Evolutionary conservation across 2,329 filamentous ascomycete species (phyloP).

Genomic region (Parafenestella ontariensis): DNA sequence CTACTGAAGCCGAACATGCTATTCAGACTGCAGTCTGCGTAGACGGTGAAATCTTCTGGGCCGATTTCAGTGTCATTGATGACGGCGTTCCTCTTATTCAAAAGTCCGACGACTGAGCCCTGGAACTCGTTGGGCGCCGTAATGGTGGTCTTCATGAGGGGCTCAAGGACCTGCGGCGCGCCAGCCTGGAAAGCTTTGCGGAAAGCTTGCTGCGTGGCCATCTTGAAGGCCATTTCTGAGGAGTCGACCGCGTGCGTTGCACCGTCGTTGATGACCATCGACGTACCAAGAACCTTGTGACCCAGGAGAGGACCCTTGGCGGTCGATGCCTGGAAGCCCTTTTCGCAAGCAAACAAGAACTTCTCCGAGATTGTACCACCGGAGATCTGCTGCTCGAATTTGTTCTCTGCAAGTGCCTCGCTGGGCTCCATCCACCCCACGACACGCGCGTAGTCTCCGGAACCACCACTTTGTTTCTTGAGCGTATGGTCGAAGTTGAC

Average conservation of each 20-base stretch:
- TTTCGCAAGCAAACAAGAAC: conserved; percentile 91
- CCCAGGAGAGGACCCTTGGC: conserved; percentile 89
- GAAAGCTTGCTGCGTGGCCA: conserved; percentile 95
- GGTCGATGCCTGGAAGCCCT: conserved; percentile 86
- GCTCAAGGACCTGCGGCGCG: conserved; percentile 85
- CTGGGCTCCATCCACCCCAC: conserved; percentile 91
- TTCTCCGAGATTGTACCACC: conserved; percentile 95
- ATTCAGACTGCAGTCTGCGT: conserved; percentile 91
- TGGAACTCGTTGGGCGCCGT: conserved; percentile 98
- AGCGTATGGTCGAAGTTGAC: conserved; percentile 91
- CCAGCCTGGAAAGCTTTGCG: conserved; percentile 87
- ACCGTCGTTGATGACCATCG: conserved; percentile 94
- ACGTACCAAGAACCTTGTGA: conserved; percentile 87
- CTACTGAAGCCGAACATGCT: conserved; percentile 98
- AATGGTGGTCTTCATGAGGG: conserved; percentile 97
- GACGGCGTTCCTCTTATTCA: conserved; percentile 96
- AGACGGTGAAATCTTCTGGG: conserved; percentile 89
- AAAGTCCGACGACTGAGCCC: conserved; percentile 88
- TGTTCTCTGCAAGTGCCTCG: conserved; percentile 73
- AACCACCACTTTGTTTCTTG: conserved; percentile 94
- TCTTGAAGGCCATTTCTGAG: conserved; percentile 94
- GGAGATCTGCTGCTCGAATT: conserved; percentile 85
- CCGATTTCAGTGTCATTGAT: conserved; percentile 97
- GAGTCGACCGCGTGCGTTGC: conserved; percentile 98
- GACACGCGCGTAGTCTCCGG: conserved; percentile 94